These are phyloP conservation scores for Eimeria nieschulzi DNA, from an alignment of 169 alveolate genomes.

Conservation along the genomic window DNA sequence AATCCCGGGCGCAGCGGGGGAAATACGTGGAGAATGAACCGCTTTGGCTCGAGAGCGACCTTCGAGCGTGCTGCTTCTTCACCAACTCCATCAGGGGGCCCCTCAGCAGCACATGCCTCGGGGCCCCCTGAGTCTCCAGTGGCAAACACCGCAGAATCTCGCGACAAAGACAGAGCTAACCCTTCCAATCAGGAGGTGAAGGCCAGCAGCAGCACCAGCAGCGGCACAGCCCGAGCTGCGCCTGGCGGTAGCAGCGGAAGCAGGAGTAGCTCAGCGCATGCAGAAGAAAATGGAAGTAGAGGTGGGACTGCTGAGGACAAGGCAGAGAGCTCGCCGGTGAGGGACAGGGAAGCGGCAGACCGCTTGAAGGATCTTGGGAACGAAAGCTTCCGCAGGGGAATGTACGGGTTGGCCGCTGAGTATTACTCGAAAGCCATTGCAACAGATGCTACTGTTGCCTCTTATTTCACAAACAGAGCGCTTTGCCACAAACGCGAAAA, in stretches of 20 bases:
- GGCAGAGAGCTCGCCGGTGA: neutral
- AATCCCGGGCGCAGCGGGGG: conserved; percentile 5
- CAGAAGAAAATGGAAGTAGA: neutral
- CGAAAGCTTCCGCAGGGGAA: conserved; percentile 87
- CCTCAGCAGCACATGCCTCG: neutral
- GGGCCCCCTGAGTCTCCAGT: neutral
- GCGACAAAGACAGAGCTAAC: neutral
- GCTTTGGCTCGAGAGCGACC: neutral
- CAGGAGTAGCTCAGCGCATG: conserved; percentile 19
- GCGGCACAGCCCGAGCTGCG: neutral
- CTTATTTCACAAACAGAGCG: conserved; percentile 88
- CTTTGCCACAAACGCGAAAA: conserved; percentile 86
- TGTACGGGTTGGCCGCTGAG: conserved; percentile 86
- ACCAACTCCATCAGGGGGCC: conserved; percentile 5
- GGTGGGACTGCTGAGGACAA: neutral
- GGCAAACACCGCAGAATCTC: too few species aligned
- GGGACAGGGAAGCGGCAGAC: conserved; percentile 59
- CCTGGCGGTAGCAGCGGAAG: neutral
- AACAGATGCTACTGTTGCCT: conserved; percentile 82
- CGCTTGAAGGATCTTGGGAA: conserved; percentile 80
- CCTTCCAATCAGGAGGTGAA: neutral
- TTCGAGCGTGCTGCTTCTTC: conserved; percentile 4
- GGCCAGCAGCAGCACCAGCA: conserved; percentile 22
- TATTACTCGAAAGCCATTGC: conserved; percentile 86
- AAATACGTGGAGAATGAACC: neutral